A percentile compares a stretch with the other conserved stretches of the same genome.
These are phyloP conservation scores for Suillus americanus DNA, from an alignment of 768 basidiomycete species.

Conservation along the genomic window DNA sequence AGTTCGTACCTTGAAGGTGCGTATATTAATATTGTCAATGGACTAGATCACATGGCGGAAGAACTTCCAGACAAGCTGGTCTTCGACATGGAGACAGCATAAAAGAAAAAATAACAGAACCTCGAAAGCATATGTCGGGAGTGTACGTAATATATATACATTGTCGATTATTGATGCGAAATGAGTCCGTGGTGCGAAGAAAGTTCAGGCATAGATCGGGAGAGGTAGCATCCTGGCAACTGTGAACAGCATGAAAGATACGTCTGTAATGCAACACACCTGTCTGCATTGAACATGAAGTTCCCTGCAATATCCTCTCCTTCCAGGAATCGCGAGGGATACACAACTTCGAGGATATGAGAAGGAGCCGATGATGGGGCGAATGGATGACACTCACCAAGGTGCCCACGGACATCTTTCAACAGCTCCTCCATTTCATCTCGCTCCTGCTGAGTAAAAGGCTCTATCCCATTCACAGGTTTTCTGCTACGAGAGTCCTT, in stretches of 20 bases:
- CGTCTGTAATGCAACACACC: constrained; percentile 38
- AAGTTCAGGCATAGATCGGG: constrained; percentile 63
- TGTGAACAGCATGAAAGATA: constrained; percentile 9
- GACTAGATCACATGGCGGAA: background rate
- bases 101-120: background rate
- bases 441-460: constrained; percentile 80
- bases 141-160: background rate
- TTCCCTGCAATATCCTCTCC: constrained; percentile 92
- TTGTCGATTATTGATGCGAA: constrained; percentile 2
- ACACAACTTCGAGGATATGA: constrained; percentile 56
- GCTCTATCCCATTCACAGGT: constrained; percentile 53
- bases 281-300: constrained; percentile 89
- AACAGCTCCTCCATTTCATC: constrained; percentile 89
- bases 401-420: constrained; percentile 74
- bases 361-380: background rate
- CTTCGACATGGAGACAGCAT: constrained; percentile 1
- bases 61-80: constrained; percentile 4
- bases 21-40: background rate
- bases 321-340: constrained; percentile 86
- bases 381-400: constrained; percentile 54
- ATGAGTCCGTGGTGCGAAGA: background rate
- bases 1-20: constrained; percentile 4
- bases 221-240: constrained; percentile 57
- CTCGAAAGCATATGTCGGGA: background rate
- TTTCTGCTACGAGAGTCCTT: constrained; percentile 38